Base-by-base conservation (phyloP, 176 grass and related monocot genomes). In the Bolboschoenus planiculmis region DNA sequence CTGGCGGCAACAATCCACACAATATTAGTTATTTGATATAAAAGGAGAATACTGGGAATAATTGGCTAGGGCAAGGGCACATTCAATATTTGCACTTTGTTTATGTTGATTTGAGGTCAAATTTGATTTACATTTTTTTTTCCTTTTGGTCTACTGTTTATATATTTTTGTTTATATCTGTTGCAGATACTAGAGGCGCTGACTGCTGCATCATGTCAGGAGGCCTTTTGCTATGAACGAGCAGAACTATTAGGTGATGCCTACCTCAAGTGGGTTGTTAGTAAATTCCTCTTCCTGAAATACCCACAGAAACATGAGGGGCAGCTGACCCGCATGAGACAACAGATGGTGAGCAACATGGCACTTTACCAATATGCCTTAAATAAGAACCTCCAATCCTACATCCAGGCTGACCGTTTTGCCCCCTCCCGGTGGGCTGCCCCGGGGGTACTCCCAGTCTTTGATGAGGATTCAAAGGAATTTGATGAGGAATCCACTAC, bases 321-420 rank as follows among this genome's bases (percentile, higher is more conserved):
- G 0, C 96, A 99, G 62, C 85, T 99, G 73, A 99, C 96, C 54
- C 90, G 96, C 80, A 99, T 99, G 89, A 87, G 96, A 31, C 96
- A 99, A 88, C 91, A 99, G 83, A 95, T 99, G 96, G 96, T 99
- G 84, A 99, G 96, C 80, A 99, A 99, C 81, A 99, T 99, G 91
- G 91, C 94, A 34, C 91, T 99, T 43, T 99, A 99, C 58, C 89
- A 93, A 59, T 93, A 91, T 40, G 96, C 96, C 30, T 84, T 99
- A 42, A 87, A 91, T 84, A 99, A 93, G 81, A 79, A 74, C 56
- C 96, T 99, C 78, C 96, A 99, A 83, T 95, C 92, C n/a, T 99
- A 95, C 83, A 93, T 99, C 58, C 96, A 99, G 85, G 92, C 96
- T 43, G 96, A 99, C 75, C 89, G 96, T 35, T 99, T 99, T 87